Conservation (phyloP, 192 early-diverging fungal species). For the Coemansia pectinata region DNA sequence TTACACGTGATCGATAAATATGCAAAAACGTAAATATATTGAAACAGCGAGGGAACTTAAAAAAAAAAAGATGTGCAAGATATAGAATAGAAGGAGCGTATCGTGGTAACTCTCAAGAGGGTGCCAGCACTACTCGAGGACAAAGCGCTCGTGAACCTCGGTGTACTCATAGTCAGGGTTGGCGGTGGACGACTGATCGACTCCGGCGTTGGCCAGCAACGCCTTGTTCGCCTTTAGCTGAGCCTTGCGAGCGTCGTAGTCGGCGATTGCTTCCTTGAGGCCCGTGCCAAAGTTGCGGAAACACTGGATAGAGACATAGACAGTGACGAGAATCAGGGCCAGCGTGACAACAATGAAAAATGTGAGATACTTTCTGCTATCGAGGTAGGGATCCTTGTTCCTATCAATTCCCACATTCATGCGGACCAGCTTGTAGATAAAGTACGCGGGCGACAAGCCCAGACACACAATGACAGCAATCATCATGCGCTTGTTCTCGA, state of each 20-base stretch:
- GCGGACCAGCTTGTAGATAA: slow-evolving; percentile 58
- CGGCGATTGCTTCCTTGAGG: slow-evolving; percentile 52
- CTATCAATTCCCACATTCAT: slow-evolving; percentile 56
- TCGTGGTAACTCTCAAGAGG: background rate
- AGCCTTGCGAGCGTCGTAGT: slow-evolving; percentile 61
- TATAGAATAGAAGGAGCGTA: background rate
- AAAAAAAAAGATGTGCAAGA: background rate
- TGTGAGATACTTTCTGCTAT: slow-evolving; percentile 56
- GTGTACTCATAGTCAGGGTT: slow-evolving; percentile 49
- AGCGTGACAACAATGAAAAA: slow-evolving; percentile 58
- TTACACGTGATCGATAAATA: background rate
- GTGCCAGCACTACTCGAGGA: slow-evolving; percentile 30
- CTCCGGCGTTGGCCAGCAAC: slow-evolving; percentile 8
- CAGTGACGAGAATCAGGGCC: slow-evolving; percentile 51
- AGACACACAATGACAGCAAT: slow-evolving; percentile 52
- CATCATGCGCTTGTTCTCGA: slow-evolving; percentile 54
- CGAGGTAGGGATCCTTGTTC: slow-evolving; percentile 52
- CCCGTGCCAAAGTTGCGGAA: slow-evolving; percentile 58
- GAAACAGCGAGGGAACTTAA: background rate
- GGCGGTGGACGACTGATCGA: background rate
- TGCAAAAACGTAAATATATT: background rate
- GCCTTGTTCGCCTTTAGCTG: slow-evolving; percentile 59
- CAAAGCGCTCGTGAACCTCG: slow-evolving; percentile 52
- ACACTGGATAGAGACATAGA: slow-evolving; percentile 51
- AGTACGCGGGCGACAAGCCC: slow-evolving; percentile 51